Base-by-base conservation (phyloP, 2,329 filamentous ascomycete genomes). In the Aspergillus ibericus region DNA sequence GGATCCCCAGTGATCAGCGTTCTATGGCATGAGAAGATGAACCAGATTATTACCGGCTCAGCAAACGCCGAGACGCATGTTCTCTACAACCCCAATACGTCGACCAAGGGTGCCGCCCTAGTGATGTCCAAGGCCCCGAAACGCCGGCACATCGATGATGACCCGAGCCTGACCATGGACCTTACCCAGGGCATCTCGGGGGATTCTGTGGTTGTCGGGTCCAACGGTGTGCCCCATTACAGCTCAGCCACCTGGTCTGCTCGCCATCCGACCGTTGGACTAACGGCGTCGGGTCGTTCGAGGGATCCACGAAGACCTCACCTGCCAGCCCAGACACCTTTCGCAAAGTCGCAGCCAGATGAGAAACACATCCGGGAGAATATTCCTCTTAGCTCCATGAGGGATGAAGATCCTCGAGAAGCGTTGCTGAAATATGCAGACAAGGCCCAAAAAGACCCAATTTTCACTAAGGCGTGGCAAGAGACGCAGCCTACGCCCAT, bases 91-190 rank as follows among this genome's bases (percentile, higher is more conserved):
- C 95, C 95, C 1, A 85, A 82, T n/a, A 88, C 87, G 66, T 99
- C 95, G 20, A 83, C 74, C 12, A 88, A 87, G 60, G 95, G 95
- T 59, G 95, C 93, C 3, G 88, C 92, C 56, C 87, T 91, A 60
- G 90, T 98, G 64, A 92, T 99, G 87, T 93, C 90, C 61, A 91
- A 92, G 69, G 92, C 92, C 0, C 93, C 95, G 2, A 98, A 99
- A 80, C 93, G 92, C 68, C 89, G 93, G 1, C 93, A 99, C 72
- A 87, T 99, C 60, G 95, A 99, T 72, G 95, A 99, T 75, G 92
- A 98, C 74, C 87, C 92, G 1, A 87, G 86, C 59, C 82, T 96
- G 34, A 96, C 93, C 1, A 96, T 90, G 73, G 92, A 96, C 71
- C 85, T 92, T 67, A 85, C 88, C 4, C 81, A 88, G 3, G 93